Evolutionary conservation across 495 filamentous ascomycete genomes (phyloP), one percentile per base, ranked within the genome.

Genomic region (Ramalina intermedia): DNA sequence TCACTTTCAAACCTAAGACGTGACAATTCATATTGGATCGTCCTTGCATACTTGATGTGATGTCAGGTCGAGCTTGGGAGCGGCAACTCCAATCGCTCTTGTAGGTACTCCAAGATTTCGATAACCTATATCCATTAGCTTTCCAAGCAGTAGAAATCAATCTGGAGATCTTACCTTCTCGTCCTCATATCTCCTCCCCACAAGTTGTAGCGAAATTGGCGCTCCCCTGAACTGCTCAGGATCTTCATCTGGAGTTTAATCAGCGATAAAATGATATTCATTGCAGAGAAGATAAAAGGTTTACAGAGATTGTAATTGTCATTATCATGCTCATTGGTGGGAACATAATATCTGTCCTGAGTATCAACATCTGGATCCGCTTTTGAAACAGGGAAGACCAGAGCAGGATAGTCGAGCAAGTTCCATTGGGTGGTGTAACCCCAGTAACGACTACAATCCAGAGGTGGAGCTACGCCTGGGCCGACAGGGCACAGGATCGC

Each of bases 391-490:
- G 78, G 79, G 46, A 80, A 70, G 0, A 77, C 64, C 13, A 78
- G 47, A 16, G 67, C 71, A 0, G 78, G 80, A 59, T 82, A 85
- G 46, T 83, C 75, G 1, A 85, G 58, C 14, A 84, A 50, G 54
- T 87, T 85, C 78, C 78, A 87, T 51, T 82, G 71, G 14, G 66
- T 62, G 0, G 79, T 82, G 50, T 84, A 85, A 1, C 71, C 70
- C 64, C 79, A 75, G 54, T 78, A 82, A 17, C 69, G 70, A 9
- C 64, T 64, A 5, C 71, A 77, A 18, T 72, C 67, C 7, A 78
- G 72, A 62, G 57, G 67, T 48, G 66, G 74, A 54, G 68, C 78
- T 42, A 53, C 74, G 51, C 80, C 74, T 52, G 60, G 79, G 29
- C 46, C 70, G 48, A 54, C 73, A 47, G 68, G 81, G 64, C 69